phyloP scores from a whole-genome alignment of 2,329 filamentous ascomycete species.

The Daldinia sp. region DNA sequence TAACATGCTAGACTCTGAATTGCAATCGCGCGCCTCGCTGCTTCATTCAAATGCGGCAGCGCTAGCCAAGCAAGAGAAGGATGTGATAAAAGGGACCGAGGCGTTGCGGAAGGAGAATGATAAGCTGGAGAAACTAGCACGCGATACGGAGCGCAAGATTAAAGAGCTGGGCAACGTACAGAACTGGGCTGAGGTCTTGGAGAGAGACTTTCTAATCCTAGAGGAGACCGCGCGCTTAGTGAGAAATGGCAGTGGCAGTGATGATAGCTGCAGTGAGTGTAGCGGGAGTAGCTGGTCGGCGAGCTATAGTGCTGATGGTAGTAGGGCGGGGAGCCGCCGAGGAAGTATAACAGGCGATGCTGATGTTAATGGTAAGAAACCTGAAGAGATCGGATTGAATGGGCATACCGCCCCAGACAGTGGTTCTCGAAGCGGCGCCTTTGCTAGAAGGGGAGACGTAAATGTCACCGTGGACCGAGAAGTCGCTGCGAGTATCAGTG shows the following conservation, averaged over 20 bases:
- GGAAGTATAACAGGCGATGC: slow-evolving; percentile 35
- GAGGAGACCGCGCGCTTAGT: slow-evolving; percentile 74
- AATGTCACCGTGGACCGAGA: slow-evolving; percentile 46
- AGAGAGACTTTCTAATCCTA: slow-evolving; percentile 72
- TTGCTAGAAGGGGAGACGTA: slow-evolving; percentile 7
- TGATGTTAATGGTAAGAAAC: slow-evolving; percentile 19
- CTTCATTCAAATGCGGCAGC: slow-evolving; percentile 77
- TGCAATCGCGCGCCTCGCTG: slow-evolving; percentile 74
- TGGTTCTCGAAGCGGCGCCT: slow-evolving; percentile 4
- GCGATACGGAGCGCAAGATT: slow-evolving; percentile 71
- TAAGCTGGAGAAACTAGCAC: slow-evolving; percentile 72
- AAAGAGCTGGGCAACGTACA: slow-evolving; percentile 86
- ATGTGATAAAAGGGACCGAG: slow-evolving; percentile 70
- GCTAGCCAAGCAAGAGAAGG: slow-evolving; percentile 75
- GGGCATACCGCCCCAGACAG: slow-evolving; percentile 23
- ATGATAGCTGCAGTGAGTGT: slow-evolving; percentile 48
- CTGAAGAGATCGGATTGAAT: slow-evolving; percentile 35
- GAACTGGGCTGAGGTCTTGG: slow-evolving; percentile 88
- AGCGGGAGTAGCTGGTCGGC: slow-evolving; percentile 46
- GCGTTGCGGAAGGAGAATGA: slow-evolving; percentile 73
- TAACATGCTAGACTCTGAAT: slow-evolving; percentile 75
- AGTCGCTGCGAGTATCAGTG: slow-evolving; percentile 48
- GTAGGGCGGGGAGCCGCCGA: slow-evolving; percentile 38
- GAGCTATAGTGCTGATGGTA: slow-evolving; percentile 43
- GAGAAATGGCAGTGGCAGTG: slow-evolving; percentile 51